Evolutionary conservation across 2,329 filamentous ascomycete species (phyloP), one percentile per base, ranked within the genome.

Genomic region (Chrysosporium queenslandicum): DNA sequence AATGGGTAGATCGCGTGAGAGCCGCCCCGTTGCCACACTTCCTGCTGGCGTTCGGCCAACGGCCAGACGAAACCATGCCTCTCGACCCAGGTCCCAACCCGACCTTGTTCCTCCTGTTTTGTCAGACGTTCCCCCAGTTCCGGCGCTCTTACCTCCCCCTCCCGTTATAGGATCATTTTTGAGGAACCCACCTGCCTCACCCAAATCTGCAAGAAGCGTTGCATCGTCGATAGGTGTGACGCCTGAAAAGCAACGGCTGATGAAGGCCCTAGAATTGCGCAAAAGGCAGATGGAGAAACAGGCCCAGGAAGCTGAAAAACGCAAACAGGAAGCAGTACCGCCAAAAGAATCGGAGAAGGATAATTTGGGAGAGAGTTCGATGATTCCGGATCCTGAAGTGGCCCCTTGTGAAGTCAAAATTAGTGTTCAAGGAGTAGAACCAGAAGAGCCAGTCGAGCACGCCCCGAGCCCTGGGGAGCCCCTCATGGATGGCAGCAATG

Each of bases 241-340:
- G 1, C 87, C 87, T 0, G 92, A 98, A 67, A 97, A 94, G 71
- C 82, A 87, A 55, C 79, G 92, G 51, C 74, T 98, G 57, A 90
- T 95, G 87, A 96, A 94, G 71, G 92, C 92, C 6, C 78, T 96
- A 71, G 86, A 96, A 68, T 70, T 96, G 59, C 80, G 91, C 49
- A 92, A 94, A 68, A 88, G 86, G 69, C 89, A 88, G 67, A 82
- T 83, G 64, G 66, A 60, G 46, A 64, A 61, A 52, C 62, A 32
- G 56, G 63, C 49, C 59, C 63, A 55, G 63, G 65, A 47, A 63
- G 62, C 54, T 1, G 37, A 27, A 11, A 47, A 6, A 27, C 20
- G n/a, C 29, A 37, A 47, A 25, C 23, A 45, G 14, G 3, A 46
- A 23, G 23, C 23, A 37, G 34, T 3, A 18, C 4, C 5, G n/a